Evolutionary conservation across 306 rosid genomes (phyloP), one percentile per base, ranked within the genome.

Genomic region (Quercus ilex): DNA sequence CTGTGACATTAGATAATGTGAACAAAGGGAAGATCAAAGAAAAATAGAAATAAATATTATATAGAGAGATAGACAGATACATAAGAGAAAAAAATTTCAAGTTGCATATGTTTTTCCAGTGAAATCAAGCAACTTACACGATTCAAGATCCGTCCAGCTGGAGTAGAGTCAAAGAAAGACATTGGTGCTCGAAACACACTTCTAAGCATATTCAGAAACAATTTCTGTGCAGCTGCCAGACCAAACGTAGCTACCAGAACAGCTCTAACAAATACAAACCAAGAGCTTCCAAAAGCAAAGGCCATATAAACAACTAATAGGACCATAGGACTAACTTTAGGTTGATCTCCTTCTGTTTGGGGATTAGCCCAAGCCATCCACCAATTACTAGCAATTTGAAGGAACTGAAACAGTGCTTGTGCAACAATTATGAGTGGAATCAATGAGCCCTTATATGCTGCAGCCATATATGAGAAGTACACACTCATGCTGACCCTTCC

Each of bases 281-380:
- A 92, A 70, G 98, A 88, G 83, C 99, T 96, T 55, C 97, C 97
- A 77, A 94, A 92, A 83, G 98, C 98, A 76, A 94, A 92, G 80
- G 91, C 97, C 97, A 96, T 96, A 81, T 96, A 96, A 82, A 91
- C 98, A 68, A 75, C 84, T 83, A 96, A 93, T 85, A 96, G 98
- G 60, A 74, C 78, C 86, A 88, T 82, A 20, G 99, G 89, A 85
- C 90, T 87, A 81, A 88, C 94, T 93, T 90, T 96, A 38, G 99
- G 91, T 74, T 77, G 81, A 73, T 88, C 99, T 81, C 98, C 97
- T 88, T 87, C 93, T 18, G 98, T 96, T 89, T 93, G 99, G 81
- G 99, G 99, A 88, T 96, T 96, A 62, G 99, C 99, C 99, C 98
- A 96, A 46, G 99, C 99, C 99, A 96, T 96, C 99, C 99, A 96